Conservation (phyloP, 352 stramenopile species). For the Globisporangium orthogonon region DNA sequence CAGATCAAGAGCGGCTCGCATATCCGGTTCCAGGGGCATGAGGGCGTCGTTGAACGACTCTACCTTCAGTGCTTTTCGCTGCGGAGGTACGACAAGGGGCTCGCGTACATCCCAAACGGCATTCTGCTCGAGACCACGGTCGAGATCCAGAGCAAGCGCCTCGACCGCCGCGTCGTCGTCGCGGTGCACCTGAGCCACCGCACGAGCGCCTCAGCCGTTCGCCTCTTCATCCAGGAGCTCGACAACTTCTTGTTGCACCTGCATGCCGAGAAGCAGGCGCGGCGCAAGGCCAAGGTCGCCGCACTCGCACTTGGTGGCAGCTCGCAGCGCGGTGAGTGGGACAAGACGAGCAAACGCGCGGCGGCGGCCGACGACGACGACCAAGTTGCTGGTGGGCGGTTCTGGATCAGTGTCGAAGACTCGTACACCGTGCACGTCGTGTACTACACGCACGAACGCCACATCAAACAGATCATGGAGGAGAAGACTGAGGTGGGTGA, state of each 20-base stretch:
- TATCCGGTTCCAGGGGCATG: slow-evolving; percentile 64
- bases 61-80: slow-evolving; percentile 80
- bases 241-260: slow-evolving; percentile 46
- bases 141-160: slow-evolving; percentile 57
- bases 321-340: slow-evolving; percentile 28
- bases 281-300: slow-evolving; percentile 20
- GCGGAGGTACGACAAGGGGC: slow-evolving; percentile 73
- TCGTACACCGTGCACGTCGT: slow-evolving; percentile 68
- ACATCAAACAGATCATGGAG: slow-evolving; percentile 47
- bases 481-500: slow-evolving; percentile 75
- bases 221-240: slow-evolving; percentile 69
- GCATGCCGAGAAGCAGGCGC: slow-evolving; percentile 21
- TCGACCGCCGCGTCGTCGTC: slow-evolving; percentile 50
- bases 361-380: slow-evolving; percentile 19
- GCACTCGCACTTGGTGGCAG: slow-evolving; percentile 46
- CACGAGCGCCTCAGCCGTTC: slow-evolving; percentile 38
- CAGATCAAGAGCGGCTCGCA: slow-evolving; percentile 76
- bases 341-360: slow-evolving; percentile 37
- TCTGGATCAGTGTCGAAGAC: slow-evolving; percentile 69
- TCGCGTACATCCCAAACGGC: slow-evolving; percentile 79
- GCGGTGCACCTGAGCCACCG: slow-evolving; percentile 50
- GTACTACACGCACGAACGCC: slow-evolving; percentile 67
- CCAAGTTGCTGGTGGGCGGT: slow-evolving; percentile 26
- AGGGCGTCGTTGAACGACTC: slow-evolving; percentile 77
- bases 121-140: slow-evolving; percentile 71